Conservation (phyloP, 2,329 filamentous ascomycete genomes). For the Capronia coronata region DNA sequence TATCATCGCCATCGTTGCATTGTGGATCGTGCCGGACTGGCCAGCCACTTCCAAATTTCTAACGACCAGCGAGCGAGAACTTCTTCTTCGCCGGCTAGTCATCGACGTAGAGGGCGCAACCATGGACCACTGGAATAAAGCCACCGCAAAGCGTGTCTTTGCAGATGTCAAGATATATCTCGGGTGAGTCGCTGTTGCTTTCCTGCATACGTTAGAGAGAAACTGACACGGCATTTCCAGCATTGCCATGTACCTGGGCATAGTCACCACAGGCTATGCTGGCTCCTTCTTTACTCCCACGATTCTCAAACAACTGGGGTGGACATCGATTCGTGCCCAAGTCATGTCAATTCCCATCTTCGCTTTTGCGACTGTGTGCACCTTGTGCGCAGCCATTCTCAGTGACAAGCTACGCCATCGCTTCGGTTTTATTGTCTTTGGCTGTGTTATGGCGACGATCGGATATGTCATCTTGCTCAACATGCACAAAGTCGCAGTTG, state of each 20-base stretch:
- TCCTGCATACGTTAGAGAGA: constrained; percentile 20
- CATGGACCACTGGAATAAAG: constrained; percentile 31
- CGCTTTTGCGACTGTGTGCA: constrained; percentile 30
- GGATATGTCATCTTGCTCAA: constrained; percentile 35
- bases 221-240: constrained; percentile 20
- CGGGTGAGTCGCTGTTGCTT: constrained; percentile 22
- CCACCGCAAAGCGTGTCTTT: constrained; percentile 30
- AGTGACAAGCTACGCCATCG: constrained; percentile 33
- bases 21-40: constrained; percentile 33
- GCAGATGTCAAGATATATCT: constrained; percentile 34
- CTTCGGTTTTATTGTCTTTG: constrained; percentile 35
- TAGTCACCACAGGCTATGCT: constrained; percentile 34
- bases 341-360: constrained; percentile 36
- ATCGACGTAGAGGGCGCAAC: constrained; percentile 28
- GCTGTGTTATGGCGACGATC: constrained; percentile 32
- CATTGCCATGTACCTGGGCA: constrained; percentile 32
- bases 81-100: constrained; percentile 34
- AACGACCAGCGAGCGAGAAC: constrained; percentile 31
- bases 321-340: constrained; percentile 31
- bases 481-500: constrained; percentile 28
- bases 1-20: constrained; percentile 28
- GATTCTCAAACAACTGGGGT: constrained; percentile 34
- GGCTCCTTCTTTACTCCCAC: constrained; percentile 35
- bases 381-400: constrained; percentile 30
- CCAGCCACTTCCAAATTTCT: constrained; percentile 33